Evolutionary conservation across 306 rosid species (phyloP).

Genomic region (Prunus persica): Prunus_persica_NCBIv2 NC_034016.1:18635501-18636000

Average conservation of each 20-base stretch:
- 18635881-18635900: conserved; percentile 81
- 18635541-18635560: conserved; percentile 69
- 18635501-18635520: conserved; percentile 76
- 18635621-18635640: conserved; percentile 84
- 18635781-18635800: conserved; percentile 75
- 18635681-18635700: conserved; percentile 69
- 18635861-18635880: conserved; percentile 85
- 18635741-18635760: conserved; percentile 98
- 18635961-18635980: conserved; percentile 1
- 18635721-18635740: conserved; percentile 90
- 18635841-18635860: conserved; percentile 93
- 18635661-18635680: conserved; percentile 73
- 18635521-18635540: conserved; percentile 72
- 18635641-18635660: conserved; percentile 62
- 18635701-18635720: conserved; percentile 93
- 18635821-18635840: conserved; percentile 66
- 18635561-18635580: conserved; percentile 53
- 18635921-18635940: conserved; percentile 55
- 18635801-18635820: conserved; percentile 53
- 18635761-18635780: conserved; percentile 94
- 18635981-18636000: neutral
- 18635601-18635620: conserved; percentile 60
- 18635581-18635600: conserved; percentile 45
- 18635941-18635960: conserved; percentile 56
- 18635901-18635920: conserved; percentile 79